Conservation (phyloP, 1,139 yeast species). For the Debaryomycetaceae sp. region DNA sequence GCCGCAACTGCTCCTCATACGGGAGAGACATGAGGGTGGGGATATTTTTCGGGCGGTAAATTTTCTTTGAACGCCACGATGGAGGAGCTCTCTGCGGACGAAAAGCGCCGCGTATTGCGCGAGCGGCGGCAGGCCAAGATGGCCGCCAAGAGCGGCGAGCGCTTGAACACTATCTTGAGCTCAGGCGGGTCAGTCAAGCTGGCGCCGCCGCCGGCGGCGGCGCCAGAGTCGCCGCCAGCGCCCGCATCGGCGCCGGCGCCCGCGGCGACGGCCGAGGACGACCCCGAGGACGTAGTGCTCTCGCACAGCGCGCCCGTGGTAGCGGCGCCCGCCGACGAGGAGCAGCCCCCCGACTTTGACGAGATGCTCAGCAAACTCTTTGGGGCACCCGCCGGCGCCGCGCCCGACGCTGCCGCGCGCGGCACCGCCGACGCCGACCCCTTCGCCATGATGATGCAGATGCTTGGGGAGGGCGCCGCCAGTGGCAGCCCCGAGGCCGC, state of each 20-base stretch:
- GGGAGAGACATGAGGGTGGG: slow-evolving; percentile 3
- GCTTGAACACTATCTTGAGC: slow-evolving; percentile 46
- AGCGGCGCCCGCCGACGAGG: slow-evolving; percentile 5
- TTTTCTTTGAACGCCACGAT: slow-evolving; percentile 11
- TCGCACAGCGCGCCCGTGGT: slow-evolving; percentile 13
- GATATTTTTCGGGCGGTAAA: background rate
- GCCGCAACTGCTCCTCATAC: slow-evolving; percentile 36
- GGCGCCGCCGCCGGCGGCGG: slow-evolving; percentile 17
- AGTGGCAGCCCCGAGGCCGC: slow-evolving; percentile 14
- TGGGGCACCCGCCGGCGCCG: slow-evolving; percentile 14
- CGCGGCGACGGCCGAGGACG: slow-evolving; percentile 12
- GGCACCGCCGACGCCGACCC: slow-evolving; percentile 18
- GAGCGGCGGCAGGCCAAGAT: slow-evolving; percentile 72
- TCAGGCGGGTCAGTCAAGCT: slow-evolving; percentile 42
- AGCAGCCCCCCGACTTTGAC: slow-evolving; percentile 23
- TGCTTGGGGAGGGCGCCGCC: slow-evolving; percentile 11
- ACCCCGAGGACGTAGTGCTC: slow-evolving; percentile 30
- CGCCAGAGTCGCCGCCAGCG: slow-evolving; percentile 5
- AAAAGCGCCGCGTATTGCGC: slow-evolving; percentile 56
- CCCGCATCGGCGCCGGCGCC: slow-evolving; percentile 2
- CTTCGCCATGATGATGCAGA: slow-evolving; percentile 31
- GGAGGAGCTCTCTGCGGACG: slow-evolving; percentile 48
- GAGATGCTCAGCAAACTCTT: slow-evolving; percentile 32
- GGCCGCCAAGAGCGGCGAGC: slow-evolving; percentile 51
- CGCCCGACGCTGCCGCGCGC: slow-evolving; percentile 10